phyloP scores from a whole-genome alignment of 2,329 filamentous ascomycete species.

The Epichloe gansuensis region DNA sequence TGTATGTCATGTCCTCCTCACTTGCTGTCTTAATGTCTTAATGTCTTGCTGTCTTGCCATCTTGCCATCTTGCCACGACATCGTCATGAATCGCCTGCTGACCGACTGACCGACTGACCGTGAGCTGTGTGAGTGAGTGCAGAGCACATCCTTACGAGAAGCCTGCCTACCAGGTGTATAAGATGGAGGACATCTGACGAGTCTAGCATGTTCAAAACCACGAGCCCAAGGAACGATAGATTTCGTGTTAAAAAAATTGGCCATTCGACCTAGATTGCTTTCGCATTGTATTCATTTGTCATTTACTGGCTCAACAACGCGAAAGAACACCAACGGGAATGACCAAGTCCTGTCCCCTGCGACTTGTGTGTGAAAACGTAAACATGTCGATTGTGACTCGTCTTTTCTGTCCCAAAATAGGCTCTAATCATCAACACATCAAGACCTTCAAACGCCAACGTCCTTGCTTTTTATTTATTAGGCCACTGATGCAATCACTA shows the following conservation, averaged over 20 bases:
- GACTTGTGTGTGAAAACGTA: background rate
- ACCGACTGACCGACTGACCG: background rate
- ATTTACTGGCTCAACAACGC: background rate
- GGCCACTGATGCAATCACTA: slow-evolving; percentile 75
- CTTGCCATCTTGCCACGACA: too few species aligned
- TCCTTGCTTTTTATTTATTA: slow-evolving; percentile 33
- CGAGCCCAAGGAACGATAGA: too few species aligned
- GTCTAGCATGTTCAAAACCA: background rate
- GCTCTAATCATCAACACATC: slow-evolving; percentile 21
- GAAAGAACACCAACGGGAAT: background rate
- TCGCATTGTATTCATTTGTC: background rate
- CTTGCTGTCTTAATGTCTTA: too few species aligned
- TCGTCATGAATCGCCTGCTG: background rate
- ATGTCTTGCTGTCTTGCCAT: too few species aligned
- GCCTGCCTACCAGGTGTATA: slow-evolving; percentile 35
- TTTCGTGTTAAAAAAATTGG: too few species aligned
- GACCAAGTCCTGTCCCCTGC: background rate
- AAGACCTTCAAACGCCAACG: slow-evolving; percentile 25
- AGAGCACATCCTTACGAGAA: slow-evolving; percentile 40
- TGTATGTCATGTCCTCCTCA: slow-evolving; percentile 29
- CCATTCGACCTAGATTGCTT: background rate
- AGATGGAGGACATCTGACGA: slow-evolving; percentile 33
- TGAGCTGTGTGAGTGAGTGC: background rate
- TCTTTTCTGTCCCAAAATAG: background rate
- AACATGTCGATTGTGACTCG: background rate